These are phyloP conservation scores for Orbilia blumenaviensis DNA, from an alignment of 2,329 filamentous ascomycete species.

Conservation along the genomic window DNA sequence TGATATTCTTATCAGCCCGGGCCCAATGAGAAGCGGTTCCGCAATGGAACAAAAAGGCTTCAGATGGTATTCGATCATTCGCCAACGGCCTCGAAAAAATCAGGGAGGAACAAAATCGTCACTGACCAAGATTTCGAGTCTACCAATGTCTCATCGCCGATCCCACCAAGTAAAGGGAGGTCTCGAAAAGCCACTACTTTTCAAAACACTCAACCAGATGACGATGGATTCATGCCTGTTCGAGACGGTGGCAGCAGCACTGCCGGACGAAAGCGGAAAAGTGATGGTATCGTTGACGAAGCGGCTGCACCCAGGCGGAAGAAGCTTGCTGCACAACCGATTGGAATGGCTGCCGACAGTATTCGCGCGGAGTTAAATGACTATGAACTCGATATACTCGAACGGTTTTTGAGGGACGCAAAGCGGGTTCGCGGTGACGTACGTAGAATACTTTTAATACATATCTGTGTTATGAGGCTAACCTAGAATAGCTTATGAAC, in stretches of 20 bases:
- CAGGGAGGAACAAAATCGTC: slow-evolving; percentile 58
- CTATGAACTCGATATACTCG: slow-evolving; percentile 71
- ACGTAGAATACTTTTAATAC: neutral
- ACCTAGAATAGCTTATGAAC: slow-evolving; percentile 40
- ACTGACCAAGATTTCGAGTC: slow-evolving; percentile 68
- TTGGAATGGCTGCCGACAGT: slow-evolving; percentile 70
- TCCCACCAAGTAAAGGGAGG: slow-evolving; percentile 56
- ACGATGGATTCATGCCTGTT: slow-evolving; percentile 53
- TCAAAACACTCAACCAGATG: slow-evolving; percentile 56
- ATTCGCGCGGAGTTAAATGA: slow-evolving; percentile 65
- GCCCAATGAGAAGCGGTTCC: slow-evolving; percentile 36
- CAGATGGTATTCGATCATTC: slow-evolving; percentile 57
- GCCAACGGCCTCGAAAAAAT: slow-evolving; percentile 57
- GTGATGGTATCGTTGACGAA: slow-evolving; percentile 60
- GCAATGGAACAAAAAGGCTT: slow-evolving; percentile 56
- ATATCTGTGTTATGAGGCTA: neutral
- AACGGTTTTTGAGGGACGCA: slow-evolving; percentile 72
- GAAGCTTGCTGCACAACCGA: slow-evolving; percentile 62
- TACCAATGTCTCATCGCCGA: slow-evolving; percentile 74
- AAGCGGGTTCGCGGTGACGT: slow-evolving; percentile 70
- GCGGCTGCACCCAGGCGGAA: slow-evolving; percentile 58
- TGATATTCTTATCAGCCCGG: slow-evolving; percentile 60
- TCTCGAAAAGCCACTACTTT: slow-evolving; percentile 43
- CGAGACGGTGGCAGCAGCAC: slow-evolving; percentile 57
- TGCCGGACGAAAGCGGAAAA: slow-evolving; percentile 33